Evolutionary conservation across 768 basidiomycete genomes (phyloP), one percentile per base, ranked within the genome.

Genomic region (Filobasidium floriforme): DNA sequence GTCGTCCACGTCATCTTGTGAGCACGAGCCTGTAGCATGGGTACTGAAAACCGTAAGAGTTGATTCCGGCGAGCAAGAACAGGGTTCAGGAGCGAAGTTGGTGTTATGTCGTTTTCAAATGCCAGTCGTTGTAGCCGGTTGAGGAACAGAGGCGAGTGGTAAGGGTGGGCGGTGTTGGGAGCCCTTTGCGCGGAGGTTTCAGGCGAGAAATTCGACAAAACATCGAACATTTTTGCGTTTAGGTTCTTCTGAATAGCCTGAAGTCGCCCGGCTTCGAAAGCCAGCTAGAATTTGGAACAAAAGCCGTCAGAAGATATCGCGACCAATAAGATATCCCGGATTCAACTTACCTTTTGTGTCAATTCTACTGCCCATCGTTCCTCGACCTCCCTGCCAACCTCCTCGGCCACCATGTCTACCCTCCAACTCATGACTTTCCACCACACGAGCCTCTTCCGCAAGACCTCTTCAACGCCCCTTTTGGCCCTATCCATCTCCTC

Each of bases 221-320:
- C 62, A 2, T 62, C 59, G 55, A 74, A 71, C 0, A 72, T 67
- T 44, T 59, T 24, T 4, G 29, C 29, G 15, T 70, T 65, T 6
- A 77, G 51, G 1, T 67, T 28, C 0, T 52, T 12, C 61, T 75
- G 75, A 7, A 75, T 63, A 49, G 75, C 67, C 4, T 71, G 68
- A 24, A 79, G 66, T 63, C 73, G 65, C 15, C 77, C 77, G 22
- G 73, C 62, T 40, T 76, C 76, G 59, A 72, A 77, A 7, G 71
- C 70, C 22, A 78, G 67, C 73, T 76, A 64, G 41, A 44, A 9
- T 37, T 37, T 3, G 9, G 18, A 49, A 12, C 19, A 49, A 66
- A 44, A 40, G 24, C 44, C 22, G 32, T 59, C 51, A 66, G 22
- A 29, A n/a, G 43, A 59, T 40, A 28, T 11, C 18, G 40, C 57